phyloP scores from a whole-genome alignment of 2,329 filamentous ascomycete genomes.

The Ceratocystis diversiconidia region DNA sequence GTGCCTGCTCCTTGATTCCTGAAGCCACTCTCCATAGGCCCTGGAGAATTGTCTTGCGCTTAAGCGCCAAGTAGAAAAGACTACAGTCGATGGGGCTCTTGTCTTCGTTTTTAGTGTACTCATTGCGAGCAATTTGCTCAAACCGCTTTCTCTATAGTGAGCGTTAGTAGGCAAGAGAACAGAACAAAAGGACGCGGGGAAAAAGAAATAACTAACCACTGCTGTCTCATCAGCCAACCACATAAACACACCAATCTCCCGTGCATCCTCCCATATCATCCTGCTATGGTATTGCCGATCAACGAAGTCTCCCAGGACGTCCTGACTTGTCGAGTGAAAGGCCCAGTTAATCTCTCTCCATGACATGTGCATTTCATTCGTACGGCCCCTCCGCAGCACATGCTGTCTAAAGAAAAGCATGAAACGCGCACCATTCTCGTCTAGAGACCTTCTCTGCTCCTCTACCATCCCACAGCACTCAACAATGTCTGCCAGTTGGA shows the following conservation, averaged over 20 bases:
- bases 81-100: constrained; percentile 87
- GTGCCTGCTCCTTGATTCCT: constrained; percentile 73
- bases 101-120: constrained; percentile 76
- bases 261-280: constrained; percentile 72
- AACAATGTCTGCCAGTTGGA: constrained; percentile 68
- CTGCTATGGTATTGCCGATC: constrained; percentile 63
- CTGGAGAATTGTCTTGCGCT: constrained; percentile 79
- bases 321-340: constrained; percentile 72
- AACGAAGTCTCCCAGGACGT: constrained; percentile 76
- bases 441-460: constrained; percentile 74
- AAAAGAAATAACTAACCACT: constrained; percentile 42
- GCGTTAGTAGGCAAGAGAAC: not conserved
- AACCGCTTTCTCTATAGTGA: constrained; percentile 34
- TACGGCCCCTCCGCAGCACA: constrained; percentile 51
- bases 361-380: constrained; percentile 50
- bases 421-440: constrained; percentile 78
- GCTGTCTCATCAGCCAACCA: constrained; percentile 71
- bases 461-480: constrained; percentile 76
- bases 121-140: constrained; percentile 79
- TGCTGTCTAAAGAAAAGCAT: constrained; percentile 79
- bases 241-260: constrained; percentile 83
- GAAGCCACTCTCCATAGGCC: constrained; percentile 89
- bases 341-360: constrained; percentile 79
- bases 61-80: constrained; percentile 78
- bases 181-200: not conserved